Conservation (phyloP, 352 stramenopile species). For the Halophytophthora polymorphica region DNA sequence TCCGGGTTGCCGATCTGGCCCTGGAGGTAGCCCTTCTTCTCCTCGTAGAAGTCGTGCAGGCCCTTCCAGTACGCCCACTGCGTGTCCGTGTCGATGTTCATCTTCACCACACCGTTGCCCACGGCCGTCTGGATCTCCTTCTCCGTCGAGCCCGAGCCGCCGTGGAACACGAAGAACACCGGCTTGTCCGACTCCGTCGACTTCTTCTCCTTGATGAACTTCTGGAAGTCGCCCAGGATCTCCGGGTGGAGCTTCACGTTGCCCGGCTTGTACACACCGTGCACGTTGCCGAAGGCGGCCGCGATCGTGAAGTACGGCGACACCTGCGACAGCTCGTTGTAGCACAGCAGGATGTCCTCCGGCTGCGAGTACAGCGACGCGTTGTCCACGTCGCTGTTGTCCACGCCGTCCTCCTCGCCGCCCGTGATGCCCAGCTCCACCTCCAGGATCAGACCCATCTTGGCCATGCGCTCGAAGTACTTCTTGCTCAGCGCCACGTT, state of each 20-base stretch:
- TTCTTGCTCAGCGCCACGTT: slow-evolving; percentile 97
- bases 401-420: slow-evolving; percentile 98
- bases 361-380: slow-evolving; percentile 91
- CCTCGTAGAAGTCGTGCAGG: slow-evolving; percentile 96
- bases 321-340: slow-evolving; percentile 93
- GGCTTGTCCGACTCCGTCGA: slow-evolving; percentile 88
- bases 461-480: slow-evolving; percentile 97
- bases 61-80: slow-evolving; percentile 99
- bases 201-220: slow-evolving; percentile 75
- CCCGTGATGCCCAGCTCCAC: slow-evolving; percentile 98
- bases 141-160: slow-evolving; percentile 95
- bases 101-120: slow-evolving; percentile 97
- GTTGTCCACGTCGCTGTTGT: slow-evolving; percentile 95
- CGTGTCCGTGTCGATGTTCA: slow-evolving; percentile 99
- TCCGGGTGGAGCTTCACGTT: slow-evolving; percentile 98
- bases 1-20: slow-evolving; percentile 98
- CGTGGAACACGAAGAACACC: slow-evolving; percentile 99
- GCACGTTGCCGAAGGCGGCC: slow-evolving; percentile 63
- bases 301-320: slow-evolving; percentile 95
- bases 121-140: slow-evolving; percentile 97
- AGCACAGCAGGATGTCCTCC: slow-evolving; percentile 94
- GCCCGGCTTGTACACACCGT: slow-evolving; percentile 98
- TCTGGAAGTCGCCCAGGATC: slow-evolving; percentile 96
- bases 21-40: slow-evolving; percentile 97
- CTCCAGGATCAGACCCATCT: slow-evolving; percentile 96